phyloP scores from a whole-genome alignment of 73 alveolate species.

The Paramecium sexaurelia region DNA sequence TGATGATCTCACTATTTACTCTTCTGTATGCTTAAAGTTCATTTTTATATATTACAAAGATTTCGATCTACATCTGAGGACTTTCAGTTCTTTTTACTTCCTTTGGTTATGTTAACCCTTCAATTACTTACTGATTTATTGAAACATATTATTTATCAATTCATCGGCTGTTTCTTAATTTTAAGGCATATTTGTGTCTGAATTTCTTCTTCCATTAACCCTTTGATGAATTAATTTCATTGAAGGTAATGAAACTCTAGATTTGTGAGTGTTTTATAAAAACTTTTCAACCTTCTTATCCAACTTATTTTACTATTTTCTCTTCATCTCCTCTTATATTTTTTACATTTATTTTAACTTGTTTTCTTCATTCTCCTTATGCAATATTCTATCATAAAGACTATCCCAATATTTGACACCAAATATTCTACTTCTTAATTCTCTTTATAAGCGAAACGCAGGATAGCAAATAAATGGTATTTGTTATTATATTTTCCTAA shows the following conservation, averaged over 20 bases:
- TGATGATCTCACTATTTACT: neutral
- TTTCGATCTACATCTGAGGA: neutral
- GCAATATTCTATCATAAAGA: slow-evolving; percentile 15
- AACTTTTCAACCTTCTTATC: slow-evolving; percentile 19
- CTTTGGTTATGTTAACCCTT: neutral
- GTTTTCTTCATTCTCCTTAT: slow-evolving; percentile 1
- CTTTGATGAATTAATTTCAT: neutral
- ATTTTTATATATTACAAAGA: neutral
- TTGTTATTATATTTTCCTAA: slow-evolving; percentile 37
- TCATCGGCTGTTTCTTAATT: slow-evolving; percentile 16
- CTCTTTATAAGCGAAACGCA: slow-evolving; percentile 37
- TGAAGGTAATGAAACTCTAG: neutral
- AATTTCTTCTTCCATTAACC: neutral
- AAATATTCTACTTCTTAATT: slow-evolving; percentile 17
- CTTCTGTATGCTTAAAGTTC: neutral
- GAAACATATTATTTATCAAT: neutral
- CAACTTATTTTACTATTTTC: neutral
- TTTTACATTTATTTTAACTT: neutral
- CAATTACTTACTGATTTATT: neutral
- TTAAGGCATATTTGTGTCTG: neutral
- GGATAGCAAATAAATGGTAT: slow-evolving; percentile 66
- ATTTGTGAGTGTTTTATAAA: neutral
- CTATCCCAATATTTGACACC: slow-evolving; percentile 50
- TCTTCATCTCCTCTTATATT: neutral
- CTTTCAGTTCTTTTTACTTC: neutral